Percentiles rank a stretch among this genome's conserved stretches.
Conservation (phyloP, 2,329 filamentous ascomycete genomes). For the Fusarium sp. region DNA sequence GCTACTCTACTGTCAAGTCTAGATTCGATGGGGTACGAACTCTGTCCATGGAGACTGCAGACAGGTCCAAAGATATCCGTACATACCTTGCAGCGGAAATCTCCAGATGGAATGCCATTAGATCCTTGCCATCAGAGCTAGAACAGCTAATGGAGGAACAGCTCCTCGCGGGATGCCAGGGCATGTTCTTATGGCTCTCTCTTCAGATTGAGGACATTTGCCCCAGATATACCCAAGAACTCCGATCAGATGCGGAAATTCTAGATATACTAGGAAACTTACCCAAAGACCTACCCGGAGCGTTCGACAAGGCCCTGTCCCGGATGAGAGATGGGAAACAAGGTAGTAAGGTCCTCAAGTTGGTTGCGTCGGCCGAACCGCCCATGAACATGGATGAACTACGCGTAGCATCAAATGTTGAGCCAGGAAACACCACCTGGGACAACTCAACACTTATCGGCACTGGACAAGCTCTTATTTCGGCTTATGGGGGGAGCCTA, state of each 20-base stretch:
- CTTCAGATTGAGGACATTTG: neutral
- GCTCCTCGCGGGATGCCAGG: accelerated
- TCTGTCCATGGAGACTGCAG: neutral
- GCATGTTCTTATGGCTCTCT: accelerated
- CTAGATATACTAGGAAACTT: accelerated
- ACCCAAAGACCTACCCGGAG: neutral
- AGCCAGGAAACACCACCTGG: neutral
- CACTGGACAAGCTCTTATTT: accelerated
- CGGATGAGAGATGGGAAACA: accelerated
- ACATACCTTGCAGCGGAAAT: accelerated
- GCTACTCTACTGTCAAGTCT: neutral
- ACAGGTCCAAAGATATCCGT: neutral
- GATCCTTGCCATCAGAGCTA: neutral
- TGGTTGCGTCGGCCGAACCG: neutral
- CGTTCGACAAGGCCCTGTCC: accelerated
- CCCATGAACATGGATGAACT: neutral
- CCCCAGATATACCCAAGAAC: neutral
- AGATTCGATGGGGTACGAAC: accelerated
- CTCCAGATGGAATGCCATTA: neutral
- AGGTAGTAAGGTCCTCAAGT: neutral
- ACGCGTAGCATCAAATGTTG: neutral
- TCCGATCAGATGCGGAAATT: neutral
- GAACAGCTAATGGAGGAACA: accelerated
- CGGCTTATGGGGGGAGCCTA: neutral
- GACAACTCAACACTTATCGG: accelerated